Evolutionary conservation across 805 yeast species (phyloP).

Genomic region (Pichia californica): DNA sequence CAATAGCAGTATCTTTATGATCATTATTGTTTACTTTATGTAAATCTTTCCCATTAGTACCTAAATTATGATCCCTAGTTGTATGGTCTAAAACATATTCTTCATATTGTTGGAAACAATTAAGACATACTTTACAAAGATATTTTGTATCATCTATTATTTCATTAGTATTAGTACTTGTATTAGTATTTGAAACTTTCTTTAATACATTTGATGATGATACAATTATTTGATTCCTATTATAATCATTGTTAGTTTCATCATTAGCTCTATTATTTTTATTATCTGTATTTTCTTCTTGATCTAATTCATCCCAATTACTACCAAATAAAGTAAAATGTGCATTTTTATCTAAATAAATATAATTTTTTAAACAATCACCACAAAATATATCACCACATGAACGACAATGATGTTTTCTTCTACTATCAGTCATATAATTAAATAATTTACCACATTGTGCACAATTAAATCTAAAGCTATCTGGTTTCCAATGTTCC

Average conservation of each 20-base stretch:
- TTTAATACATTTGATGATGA: too few species aligned
- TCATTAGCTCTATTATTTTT: not conserved
- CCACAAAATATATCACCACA: slow-evolving; percentile 38
- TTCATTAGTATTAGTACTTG: not conserved
- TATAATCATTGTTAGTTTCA: not conserved
- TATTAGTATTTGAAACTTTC: too few species aligned
- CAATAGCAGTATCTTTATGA: slow-evolving; percentile 15
- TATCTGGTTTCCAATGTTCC: slow-evolving; percentile 72
- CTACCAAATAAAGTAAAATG: slow-evolving; percentile 30
- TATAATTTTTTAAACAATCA: slow-evolving; percentile 30
- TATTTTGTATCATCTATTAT: slow-evolving; percentile 22
- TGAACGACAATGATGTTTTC: slow-evolving; percentile 36
- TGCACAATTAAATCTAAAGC: slow-evolving; percentile 54
- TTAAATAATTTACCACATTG: slow-evolving; percentile 66
- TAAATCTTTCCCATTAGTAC: slow-evolving; percentile 14
- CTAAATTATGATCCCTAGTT: slow-evolving; percentile 23
- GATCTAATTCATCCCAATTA: slow-evolving; percentile 14
- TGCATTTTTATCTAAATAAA: slow-evolving; percentile 31
- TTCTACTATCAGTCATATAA: slow-evolving; percentile 59
- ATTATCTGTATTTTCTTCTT: slow-evolving; percentile 3
- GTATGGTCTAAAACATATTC: slow-evolving; percentile 27
- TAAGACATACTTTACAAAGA: slow-evolving; percentile 30
- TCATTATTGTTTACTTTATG: slow-evolving; percentile 11
- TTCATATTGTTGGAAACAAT: slow-evolving; percentile 31
- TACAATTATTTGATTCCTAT: too few species aligned